Evolutionary conservation across 306 rosid species (phyloP), one percentile per base, ranked within the genome.

Genomic region (Medicago lupulina): DNA sequence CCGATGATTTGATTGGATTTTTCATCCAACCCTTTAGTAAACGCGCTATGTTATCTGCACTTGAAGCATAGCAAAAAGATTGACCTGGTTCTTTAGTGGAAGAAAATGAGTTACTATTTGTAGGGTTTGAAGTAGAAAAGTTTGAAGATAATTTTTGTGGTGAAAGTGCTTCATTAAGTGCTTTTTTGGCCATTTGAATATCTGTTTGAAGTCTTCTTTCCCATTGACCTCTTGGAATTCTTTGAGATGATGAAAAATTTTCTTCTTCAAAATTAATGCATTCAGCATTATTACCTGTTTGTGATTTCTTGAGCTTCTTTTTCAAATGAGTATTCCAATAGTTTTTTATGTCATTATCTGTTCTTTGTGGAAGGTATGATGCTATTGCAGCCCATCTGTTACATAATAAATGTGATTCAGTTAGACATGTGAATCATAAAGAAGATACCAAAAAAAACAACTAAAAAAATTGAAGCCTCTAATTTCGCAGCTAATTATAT

Each of bases 111-210:
- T 54, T 55, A 38, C 14, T 16, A 58, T 19, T 40, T 0, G 85
- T 68, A 3, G 81, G 83, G 19, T 74, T 87, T 44, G 79, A 63
- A 49, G 59, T 66, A 15, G 81, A 28, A 4, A 75, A 38, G 40
- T 13, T 55, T 39, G 36, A 55, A 64, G 64, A 67, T 14, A 78
- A 67, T 39, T 83, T 84, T 31, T 88, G 87, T 16, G 96, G 96
- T 16, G 96, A 86, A n/a, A 93, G 86, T 1, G 97, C 98, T 31
- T 91, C 96, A 16, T 83, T 79, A 0, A 94, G 92, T 13, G 97
- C 98, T 79, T 85, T 87, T 51, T 81, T 81, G 3, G 84, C 84
- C 84, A 75, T 75, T 11, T 81, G 84, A 21, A 81, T 75, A 25
- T 81, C 84, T 9, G 80, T 75, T 75, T 81, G 84, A 25, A 81